Conservation (phyloP, 208 protist species). For the Wallacemonas sp. region DNA sequence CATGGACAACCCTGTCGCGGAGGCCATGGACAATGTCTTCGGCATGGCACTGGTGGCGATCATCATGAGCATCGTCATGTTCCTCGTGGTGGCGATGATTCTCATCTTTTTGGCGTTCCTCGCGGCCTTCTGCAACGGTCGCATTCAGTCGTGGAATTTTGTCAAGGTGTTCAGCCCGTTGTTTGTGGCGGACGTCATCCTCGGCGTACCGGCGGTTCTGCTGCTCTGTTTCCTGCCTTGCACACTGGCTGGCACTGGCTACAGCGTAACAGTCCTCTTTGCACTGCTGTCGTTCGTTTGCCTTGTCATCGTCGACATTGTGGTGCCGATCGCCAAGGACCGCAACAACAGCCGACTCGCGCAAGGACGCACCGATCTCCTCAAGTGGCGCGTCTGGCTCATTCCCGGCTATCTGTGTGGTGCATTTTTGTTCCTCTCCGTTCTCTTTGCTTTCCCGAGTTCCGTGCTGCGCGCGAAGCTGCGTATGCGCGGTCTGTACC, state of each 20-base stretch:
- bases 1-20: slow-evolving; percentile 46
- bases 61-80: slow-evolving; percentile 16
- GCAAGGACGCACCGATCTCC: slow-evolving; percentile 35
- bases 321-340: slow-evolving; percentile 72
- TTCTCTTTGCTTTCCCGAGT: slow-evolving; percentile 26
- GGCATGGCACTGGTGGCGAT: slow-evolving; percentile 19
- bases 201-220: slow-evolving; percentile 30
- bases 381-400: slow-evolving; percentile 66
- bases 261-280: neutral
- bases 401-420: slow-evolving; percentile 64
- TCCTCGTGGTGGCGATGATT: slow-evolving; percentile 34
- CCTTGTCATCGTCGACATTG: slow-evolving; percentile 46
- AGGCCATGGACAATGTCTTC: slow-evolving; percentile 21
- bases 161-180: slow-evolving; percentile 72
- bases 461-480: slow-evolving; percentile 7
- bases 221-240: slow-evolving; percentile 22
- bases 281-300: slow-evolving; percentile 30
- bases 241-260: neutral
- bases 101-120: slow-evolving; percentile 74
- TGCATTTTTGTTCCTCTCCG: slow-evolving; percentile 30
- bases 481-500: slow-evolving; percentile 22
- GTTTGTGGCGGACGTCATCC: slow-evolving; percentile 51
- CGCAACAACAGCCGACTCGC: slow-evolving; percentile 35
- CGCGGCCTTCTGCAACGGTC: slow-evolving; percentile 42
- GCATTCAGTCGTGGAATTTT: slow-evolving; percentile 59